These are phyloP conservation scores for Lodderomyces theae DNA, from an alignment of 1,139 yeast genomes.

Conservation along the genomic window DNA sequence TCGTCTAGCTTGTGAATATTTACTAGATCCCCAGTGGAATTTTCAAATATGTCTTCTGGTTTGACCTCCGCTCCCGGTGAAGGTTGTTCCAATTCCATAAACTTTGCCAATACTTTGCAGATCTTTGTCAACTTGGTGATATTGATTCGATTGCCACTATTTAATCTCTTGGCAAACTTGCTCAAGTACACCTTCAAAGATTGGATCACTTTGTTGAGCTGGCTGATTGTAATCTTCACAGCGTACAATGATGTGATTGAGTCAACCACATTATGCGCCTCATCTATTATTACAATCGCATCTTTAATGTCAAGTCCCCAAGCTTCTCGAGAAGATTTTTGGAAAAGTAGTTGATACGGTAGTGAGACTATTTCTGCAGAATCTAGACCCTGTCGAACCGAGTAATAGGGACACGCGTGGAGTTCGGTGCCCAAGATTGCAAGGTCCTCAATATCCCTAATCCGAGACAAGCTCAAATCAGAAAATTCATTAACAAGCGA, in stretches of 20 bases:
- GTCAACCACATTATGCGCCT: constrained; percentile 87
- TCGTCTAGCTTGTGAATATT: constrained; percentile 67
- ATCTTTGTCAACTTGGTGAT: constrained; percentile 62
- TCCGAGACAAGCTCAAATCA: constrained; percentile 56
- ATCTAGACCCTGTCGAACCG: constrained; percentile 55
- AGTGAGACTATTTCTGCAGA: constrained; percentile 73
- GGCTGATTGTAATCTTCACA: constrained; percentile 49
- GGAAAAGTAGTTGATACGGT: constrained; percentile 81
- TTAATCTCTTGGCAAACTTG: constrained; percentile 62
- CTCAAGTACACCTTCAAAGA: constrained; percentile 54
- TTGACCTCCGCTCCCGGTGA: constrained; percentile 55
- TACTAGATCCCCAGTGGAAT: constrained; percentile 64
- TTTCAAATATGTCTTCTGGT: constrained; percentile 51
- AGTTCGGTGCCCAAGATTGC: constrained; percentile 55
- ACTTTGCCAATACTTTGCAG: constrained; percentile 50
- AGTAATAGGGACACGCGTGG: constrained; percentile 79
- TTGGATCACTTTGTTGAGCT: constrained; percentile 41
- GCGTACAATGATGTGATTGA: constrained; percentile 73
- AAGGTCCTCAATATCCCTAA: constrained; percentile 84
- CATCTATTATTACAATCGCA: constrained; percentile 80
- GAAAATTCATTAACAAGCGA: constrained; percentile 48
- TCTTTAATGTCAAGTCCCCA: constrained; percentile 59
- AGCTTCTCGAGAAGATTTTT: constrained; percentile 58
- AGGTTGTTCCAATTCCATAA: constrained; percentile 30
- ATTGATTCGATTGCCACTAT: constrained; percentile 72